Evolutionary conservation across 2,329 filamentous ascomycete genomes (phyloP), one percentile per base, ranked within the genome.

Genomic region (Trichoderma gracile): DNA sequence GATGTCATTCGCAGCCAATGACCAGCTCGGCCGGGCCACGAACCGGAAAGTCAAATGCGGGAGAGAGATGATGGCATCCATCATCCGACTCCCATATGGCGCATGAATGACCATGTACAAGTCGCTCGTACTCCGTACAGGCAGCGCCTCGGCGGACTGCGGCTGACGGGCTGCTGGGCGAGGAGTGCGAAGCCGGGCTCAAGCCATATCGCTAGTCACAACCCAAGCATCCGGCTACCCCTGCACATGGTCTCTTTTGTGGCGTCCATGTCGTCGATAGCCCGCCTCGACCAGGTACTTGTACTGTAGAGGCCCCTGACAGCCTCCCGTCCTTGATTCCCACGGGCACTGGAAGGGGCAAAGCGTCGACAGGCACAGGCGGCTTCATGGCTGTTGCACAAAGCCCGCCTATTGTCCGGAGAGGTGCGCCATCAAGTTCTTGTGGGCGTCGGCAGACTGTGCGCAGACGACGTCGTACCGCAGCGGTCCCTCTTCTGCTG

Each of bases 151-250:
- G 52, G 52, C 60, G 58, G 58, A 42, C 64, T 63, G 64, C 56
- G 58, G 50, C 64, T 62, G 59, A 63, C 52, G 30, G 53, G 59
- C 58, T 38, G 45, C 50, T 56, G 53, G 58, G 64, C 45, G n/a
- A 63, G 58, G 50, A 40, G 49, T 63, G 47, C 38, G 45, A 25
- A 56, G 43, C 43, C 49, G 21, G 52, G 52, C 42, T 43, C 21
- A 21, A 27, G 61, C 61, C 21, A 63, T 42, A 33, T 25, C 33
- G 43, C 50, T 62, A 43, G 47, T 38, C 62, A 19, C 21, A 25
- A 49, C n/a, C 47, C 38, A 53, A 33, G 58, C 19, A 61, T 19
- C 38, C 49, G 33, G 57, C 21, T 43, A 33, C 57, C 57, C 54
- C 57, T 52, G 47, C 57, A 60, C 57, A 60, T 60, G 57, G 57